These are phyloP conservation scores for Pisolithus sp. DNA, from an alignment of 768 basidiomycete species.

Conservation along the genomic window DNA sequence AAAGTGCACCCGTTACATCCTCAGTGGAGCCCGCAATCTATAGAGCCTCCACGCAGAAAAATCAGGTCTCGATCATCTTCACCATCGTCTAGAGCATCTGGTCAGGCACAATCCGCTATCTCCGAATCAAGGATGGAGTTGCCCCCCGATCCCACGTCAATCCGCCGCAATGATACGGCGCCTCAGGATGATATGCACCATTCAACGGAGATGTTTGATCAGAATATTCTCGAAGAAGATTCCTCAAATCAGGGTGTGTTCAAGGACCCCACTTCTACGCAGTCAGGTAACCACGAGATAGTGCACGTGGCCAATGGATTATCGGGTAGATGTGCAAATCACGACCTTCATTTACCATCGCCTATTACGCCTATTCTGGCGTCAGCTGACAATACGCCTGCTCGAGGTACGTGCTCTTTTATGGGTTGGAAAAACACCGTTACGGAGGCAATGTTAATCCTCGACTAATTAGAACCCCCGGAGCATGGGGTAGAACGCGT, in stretches of 20 bases:
- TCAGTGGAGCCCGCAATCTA: constrained; percentile 23
- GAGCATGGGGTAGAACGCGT: constrained; percentile 9
- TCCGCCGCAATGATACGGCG: constrained; percentile 12
- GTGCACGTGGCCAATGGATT: constrained; percentile 15
- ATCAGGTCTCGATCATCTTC: constrained; percentile 42
- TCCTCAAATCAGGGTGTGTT: constrained; percentile 15
- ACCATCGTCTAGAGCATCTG: constrained; percentile 43
- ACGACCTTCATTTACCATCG: constrained; percentile 10
- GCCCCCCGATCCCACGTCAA: constrained; percentile 12
- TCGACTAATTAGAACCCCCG: constrained; percentile 10
- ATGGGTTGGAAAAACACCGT: background rate
- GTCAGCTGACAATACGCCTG: constrained; percentile 5
- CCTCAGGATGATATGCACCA: constrained; percentile 34
- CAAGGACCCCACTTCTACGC: constrained; percentile 9
- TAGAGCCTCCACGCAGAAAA: constrained; percentile 28
- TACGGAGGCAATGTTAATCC: constrained; percentile 5
- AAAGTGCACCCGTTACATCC: constrained; percentile 17
- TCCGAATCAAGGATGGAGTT: constrained; percentile 19
- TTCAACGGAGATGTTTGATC: constrained; percentile 4
- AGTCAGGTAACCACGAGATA: constrained; percentile 19
- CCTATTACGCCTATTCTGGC: constrained; percentile 5
- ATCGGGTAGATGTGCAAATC: constrained; percentile 8
- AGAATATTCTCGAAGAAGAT: constrained; percentile 13
- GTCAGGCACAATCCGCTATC: constrained; percentile 19
- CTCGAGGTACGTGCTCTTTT: constrained; percentile 12